Evolutionary conservation across 1,284 basidiomycete genomes (phyloP).

Genomic region (Porodaedalea pini): DNA sequence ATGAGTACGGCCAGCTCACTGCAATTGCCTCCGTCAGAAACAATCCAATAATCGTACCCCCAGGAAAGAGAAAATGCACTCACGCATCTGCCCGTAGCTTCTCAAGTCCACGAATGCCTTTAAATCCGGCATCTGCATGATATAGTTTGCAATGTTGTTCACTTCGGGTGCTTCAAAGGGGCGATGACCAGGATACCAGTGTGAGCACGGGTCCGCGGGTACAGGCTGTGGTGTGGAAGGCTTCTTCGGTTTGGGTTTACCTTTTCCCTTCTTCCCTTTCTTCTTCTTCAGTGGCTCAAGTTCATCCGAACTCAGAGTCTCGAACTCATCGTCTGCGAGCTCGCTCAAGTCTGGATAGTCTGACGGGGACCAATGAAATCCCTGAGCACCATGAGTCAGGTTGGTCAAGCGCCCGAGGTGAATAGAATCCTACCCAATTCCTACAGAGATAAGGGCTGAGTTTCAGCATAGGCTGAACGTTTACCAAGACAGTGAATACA

Average conservation of each 20-base stretch:
- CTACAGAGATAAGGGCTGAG: conserved; percentile 28
- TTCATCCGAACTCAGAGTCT: not conserved
- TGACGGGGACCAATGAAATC: conserved; percentile 57
- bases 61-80: conserved; percentile 30
- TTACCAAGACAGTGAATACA: not conserved
- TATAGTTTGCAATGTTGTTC: conserved; percentile 68
- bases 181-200: conserved; percentile 68
- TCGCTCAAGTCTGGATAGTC: conserved; percentile 27
- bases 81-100: conserved; percentile 82
- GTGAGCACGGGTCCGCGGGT: conserved; percentile 56
- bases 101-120: conserved; percentile 75
- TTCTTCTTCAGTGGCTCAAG: not conserved
- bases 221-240: conserved; percentile 21
- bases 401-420: not conserved
- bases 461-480: not conserved
- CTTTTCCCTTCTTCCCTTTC: conserved; percentile 20
- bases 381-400: conserved; percentile 34
- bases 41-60: not conserved
- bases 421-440: conserved; percentile 52
- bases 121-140: conserved; percentile 51
- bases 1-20: conserved; percentile 75
- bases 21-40: not conserved
- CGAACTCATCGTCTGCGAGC: not conserved
- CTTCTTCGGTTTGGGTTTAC: conserved; percentile 26
- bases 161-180: conserved; percentile 78